Percentiles rank a stretch among this genome's conserved stretches.
phyloP scores from a whole-genome alignment of 1,284 basidiomycete genomes.

The Retiboletus flavoniger region DNA sequence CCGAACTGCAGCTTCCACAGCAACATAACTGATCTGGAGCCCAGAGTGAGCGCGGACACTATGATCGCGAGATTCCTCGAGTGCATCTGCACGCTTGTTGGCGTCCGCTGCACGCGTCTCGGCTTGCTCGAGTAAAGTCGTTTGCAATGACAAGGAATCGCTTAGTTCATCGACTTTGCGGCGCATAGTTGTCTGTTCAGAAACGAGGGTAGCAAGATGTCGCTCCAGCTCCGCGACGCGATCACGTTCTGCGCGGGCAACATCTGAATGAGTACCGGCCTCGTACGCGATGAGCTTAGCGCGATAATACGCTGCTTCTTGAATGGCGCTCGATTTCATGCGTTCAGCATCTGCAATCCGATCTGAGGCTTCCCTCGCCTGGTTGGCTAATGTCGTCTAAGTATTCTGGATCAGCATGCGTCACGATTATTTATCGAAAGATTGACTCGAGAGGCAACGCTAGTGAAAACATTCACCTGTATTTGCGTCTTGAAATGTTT shows the following conservation, averaged over 20 bases:
- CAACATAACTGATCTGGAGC: slow-evolving; percentile 65
- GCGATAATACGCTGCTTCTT: slow-evolving; percentile 96
- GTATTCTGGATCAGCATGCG: slow-evolving; percentile 15
- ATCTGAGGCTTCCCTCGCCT: slow-evolving; percentile 76
- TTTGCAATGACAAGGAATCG: slow-evolving; percentile 74
- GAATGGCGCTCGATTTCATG: slow-evolving; percentile 75
- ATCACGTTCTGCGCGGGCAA: slow-evolving; percentile 76
- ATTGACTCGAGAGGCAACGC: slow-evolving; percentile 1
- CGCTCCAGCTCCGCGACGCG: slow-evolving; percentile 80
- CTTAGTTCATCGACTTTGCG: slow-evolving; percentile 71
- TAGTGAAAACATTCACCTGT: slow-evolving; percentile 59
- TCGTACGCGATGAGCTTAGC: slow-evolving; percentile 91
- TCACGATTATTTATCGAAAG: neutral
- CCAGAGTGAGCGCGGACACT: slow-evolving; percentile 69
- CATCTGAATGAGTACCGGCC: slow-evolving; percentile 62
- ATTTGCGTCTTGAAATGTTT: slow-evolving; percentile 89
- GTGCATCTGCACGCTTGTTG: slow-evolving; percentile 74
- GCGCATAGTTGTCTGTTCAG: slow-evolving; percentile 67
- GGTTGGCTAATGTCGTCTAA: slow-evolving; percentile 70
- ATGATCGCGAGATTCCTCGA: slow-evolving; percentile 79
- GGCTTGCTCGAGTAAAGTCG: slow-evolving; percentile 75
- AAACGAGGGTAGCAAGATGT: slow-evolving; percentile 66
- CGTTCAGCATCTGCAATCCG: slow-evolving; percentile 81
- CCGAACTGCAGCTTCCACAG: slow-evolving; percentile 68
- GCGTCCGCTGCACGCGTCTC: slow-evolving; percentile 83